Evolutionary conservation across 1,139 yeast species (phyloP).

Genomic region (Nakaseomyces uthaithaninus): DNA sequence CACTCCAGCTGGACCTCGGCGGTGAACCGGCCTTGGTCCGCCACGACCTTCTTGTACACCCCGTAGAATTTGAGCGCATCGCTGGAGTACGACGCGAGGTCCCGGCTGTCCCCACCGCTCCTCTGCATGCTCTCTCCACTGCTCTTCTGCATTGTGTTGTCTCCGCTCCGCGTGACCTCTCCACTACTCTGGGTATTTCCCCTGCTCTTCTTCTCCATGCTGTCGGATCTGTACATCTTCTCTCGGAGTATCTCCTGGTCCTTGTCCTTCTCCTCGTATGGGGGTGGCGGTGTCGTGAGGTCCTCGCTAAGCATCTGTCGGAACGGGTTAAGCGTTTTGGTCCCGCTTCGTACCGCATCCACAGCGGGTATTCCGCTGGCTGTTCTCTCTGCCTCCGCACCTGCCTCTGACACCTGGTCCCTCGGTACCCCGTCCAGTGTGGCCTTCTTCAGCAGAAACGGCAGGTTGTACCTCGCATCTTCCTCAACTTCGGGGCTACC

Average conservation of each 20-base stretch:
- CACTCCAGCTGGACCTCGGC: conserved; percentile 42
- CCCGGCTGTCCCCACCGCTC: conserved; percentile 6
- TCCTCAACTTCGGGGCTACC: conserved; percentile 3
- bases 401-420: background rate
- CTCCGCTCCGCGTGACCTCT: background rate
- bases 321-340: conserved; percentile 5
- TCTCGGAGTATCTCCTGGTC: conserved; percentile 16
- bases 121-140: background rate
- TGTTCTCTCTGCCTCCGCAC: background rate
- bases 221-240: conserved; percentile 17
- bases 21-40: conserved; percentile 28
- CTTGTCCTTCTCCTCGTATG: conserved; percentile 14
- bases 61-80: conserved; percentile 19
- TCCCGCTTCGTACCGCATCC: too few relatives aligned
- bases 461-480: conserved; percentile 14
- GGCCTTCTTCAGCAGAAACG: conserved; percentile 12
- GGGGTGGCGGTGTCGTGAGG: conserved; percentile 10
- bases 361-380: background rate
- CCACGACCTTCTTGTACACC: conserved; percentile 8
- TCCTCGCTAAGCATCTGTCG: background rate
- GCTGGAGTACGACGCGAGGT: conserved; percentile 17
- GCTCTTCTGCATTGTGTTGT: background rate
- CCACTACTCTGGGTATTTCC: background rate
- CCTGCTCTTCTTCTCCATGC: conserved; percentile 5
- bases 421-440: conserved; percentile 1